Percentiles rank a stretch among this genome's conserved stretches.
These are phyloP conservation scores for Flaveria sonorensis DNA, from an alignment of 129 eudicot species.

Conservation along the genomic window DNA sequence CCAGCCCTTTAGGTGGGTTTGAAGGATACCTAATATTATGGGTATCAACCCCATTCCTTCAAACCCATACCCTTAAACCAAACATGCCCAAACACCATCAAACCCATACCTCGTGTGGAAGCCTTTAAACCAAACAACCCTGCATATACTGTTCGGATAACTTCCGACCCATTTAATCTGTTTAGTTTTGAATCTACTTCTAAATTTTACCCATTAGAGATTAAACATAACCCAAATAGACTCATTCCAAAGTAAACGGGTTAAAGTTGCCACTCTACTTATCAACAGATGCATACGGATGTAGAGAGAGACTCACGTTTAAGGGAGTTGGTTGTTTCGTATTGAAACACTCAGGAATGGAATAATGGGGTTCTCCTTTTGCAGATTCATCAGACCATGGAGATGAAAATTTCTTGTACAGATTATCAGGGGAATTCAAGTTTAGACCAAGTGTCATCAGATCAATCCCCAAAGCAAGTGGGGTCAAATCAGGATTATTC, in stretches of 20 bases:
- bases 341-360: constrained; percentile 77
- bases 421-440: constrained; percentile 72
- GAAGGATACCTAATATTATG: neutral
- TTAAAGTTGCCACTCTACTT: neutral
- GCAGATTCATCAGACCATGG: constrained; percentile 94
- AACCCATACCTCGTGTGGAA: neutral
- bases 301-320: constrained; percentile 44
- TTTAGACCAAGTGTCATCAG: constrained; percentile 78
- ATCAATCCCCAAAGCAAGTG: constrained; percentile 86
- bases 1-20: neutral
- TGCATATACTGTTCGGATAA: neutral
- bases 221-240: neutral
- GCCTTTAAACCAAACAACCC: constrained; percentile 1
- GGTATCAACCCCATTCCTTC: neutral
- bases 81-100: constrained; percentile 1
- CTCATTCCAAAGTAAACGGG: neutral
- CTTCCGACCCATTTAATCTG: neutral
- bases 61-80: neutral
- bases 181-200: neutral
- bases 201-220: neutral
- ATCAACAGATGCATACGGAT: neutral
- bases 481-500: constrained; percentile 72
- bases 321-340: constrained; percentile 57
- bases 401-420: constrained; percentile 83
- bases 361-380: constrained; percentile 76